Conservation (phyloP, 352 stramenopile species). For the Phytophthora chlamydospora region DNA sequence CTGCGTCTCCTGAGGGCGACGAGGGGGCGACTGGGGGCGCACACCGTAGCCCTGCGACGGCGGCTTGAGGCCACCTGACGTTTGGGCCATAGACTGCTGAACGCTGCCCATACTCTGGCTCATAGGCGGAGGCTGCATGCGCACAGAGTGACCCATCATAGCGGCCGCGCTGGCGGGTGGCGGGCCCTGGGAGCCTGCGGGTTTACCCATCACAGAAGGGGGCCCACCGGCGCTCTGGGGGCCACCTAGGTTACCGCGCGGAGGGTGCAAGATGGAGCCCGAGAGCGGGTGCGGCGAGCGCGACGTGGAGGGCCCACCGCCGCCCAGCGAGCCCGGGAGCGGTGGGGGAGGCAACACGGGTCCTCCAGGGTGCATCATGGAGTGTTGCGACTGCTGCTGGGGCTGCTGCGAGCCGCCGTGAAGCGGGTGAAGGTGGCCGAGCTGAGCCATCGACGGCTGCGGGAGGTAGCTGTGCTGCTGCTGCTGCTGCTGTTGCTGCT, state of each 20-base stretch:
- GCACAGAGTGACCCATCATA: constrained; percentile 66
- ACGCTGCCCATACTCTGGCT: constrained; percentile 49
- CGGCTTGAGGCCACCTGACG: constrained; percentile 38
- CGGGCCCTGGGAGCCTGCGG: constrained; percentile 32
- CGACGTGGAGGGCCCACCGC: constrained; percentile 43
- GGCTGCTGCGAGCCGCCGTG: constrained; percentile 57
- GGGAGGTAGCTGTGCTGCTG: constrained; percentile 66
- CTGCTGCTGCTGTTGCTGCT: constrained; percentile 24
- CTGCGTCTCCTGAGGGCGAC: constrained; percentile 38
- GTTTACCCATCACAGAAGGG: constrained; percentile 62
- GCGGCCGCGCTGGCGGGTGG: constrained; percentile 31
- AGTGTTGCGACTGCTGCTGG: constrained; percentile 31
- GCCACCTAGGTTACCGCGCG: constrained; percentile 45
- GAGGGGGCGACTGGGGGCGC: constrained; percentile 50
- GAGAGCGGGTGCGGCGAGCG: constrained; percentile 72
- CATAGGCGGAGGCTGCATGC: constrained; percentile 58
- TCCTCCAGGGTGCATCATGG: constrained; percentile 63
- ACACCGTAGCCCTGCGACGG: constrained; percentile 41
- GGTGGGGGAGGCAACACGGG: constrained; percentile 69
- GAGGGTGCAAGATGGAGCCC: constrained; percentile 74
- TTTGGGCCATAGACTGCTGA: constrained; percentile 39
- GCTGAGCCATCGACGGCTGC: constrained; percentile 70
- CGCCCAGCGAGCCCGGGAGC: constrained; percentile 59
- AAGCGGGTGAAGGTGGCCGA: constrained; percentile 73
- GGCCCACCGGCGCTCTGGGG: constrained; percentile 38